Evolutionary conservation across 2,329 filamentous ascomycete species (phyloP), one percentile per base, ranked within the genome.

Genomic region (Hortaea werneckii): DNA sequence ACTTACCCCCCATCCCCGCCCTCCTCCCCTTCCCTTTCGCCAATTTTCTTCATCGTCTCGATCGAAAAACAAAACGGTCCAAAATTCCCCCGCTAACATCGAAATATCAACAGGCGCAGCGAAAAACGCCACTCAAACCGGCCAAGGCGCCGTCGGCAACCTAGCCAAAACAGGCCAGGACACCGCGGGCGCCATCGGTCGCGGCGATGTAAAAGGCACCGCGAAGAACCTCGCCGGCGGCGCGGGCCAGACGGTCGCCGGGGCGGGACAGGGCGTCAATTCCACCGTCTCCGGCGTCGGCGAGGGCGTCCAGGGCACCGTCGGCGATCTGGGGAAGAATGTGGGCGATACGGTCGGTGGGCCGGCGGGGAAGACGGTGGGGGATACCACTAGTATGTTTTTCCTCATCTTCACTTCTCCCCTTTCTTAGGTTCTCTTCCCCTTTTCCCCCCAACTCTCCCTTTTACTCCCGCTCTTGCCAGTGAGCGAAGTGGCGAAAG

Each of bases 121-220:
- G 1, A 70, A 65, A 53, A 61, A 62, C 12, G 60, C 67, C 8
- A 58, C 63, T 29, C 60, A 64, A 40, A 62, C 65, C 3, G 64
- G 63, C 1, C 49, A 51, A 32, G 48, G 52, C 12, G 58, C 54
- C 32, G 55, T 53, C 9, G 58, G 58, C 6, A 57, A 61, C 42
- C 34, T 63, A 12, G 45, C 49, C 6, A 49, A 59, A 40, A 59
- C 60, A 2, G 60, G 53, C 0, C 54, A 52, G 30, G 52, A 61
- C 39, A 60, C 59, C 6, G 52, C 42, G 2, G 53, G 50, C 6
- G 58, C 59, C 2, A 51, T 55, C 13, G 45, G 48, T 5, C 50
- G 51, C n/a, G 55, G 58, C 10, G 58, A 62, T 42, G 34, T 62
- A n/a, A 60, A 56, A 43, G 60, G 60, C 6, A 53, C 57, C 11